phyloP scores from a whole-genome alignment of 148 eudicot genomes.

The Chenopodium formosanum region DNA sequence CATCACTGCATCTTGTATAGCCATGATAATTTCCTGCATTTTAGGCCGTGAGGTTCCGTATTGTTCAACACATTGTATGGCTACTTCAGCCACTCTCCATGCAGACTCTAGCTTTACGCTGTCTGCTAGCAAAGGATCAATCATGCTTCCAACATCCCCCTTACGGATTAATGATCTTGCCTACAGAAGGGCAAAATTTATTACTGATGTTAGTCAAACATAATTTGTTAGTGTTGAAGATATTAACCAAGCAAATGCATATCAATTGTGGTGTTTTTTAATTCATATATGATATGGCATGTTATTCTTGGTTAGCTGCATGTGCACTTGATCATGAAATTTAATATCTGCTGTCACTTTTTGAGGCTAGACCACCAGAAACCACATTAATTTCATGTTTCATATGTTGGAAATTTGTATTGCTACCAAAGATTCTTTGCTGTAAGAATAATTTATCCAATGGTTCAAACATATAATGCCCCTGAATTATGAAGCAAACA shows the following conservation, averaged over 20 bases:
- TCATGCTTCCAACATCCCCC: slow-evolving; percentile 84
- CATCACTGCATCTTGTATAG: slow-evolving; percentile 86
- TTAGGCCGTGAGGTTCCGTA: slow-evolving; percentile 68
- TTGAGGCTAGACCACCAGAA: neutral
- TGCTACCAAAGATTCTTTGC: neutral
- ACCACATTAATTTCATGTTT: neutral
- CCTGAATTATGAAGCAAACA: neutral
- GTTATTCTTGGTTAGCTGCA: neutral
- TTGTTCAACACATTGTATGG: slow-evolving; percentile 79
- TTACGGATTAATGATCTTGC: slow-evolving; percentile 87
- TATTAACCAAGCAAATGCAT: neutral
- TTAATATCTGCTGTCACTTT: neutral
- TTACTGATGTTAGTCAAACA: slow-evolving; percentile 7
- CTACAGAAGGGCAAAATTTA: slow-evolving; percentile 31
- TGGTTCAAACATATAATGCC: neutral
- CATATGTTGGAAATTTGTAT: neutral
- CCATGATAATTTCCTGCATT: slow-evolving; percentile 87
- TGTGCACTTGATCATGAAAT: neutral
- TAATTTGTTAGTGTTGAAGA: neutral
- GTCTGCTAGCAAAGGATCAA: slow-evolving; percentile 65
- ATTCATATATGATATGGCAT: neutral
- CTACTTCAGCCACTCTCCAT: slow-evolving; percentile 93
- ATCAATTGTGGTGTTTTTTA: neutral
- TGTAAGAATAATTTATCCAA: neutral
- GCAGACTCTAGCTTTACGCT: slow-evolving; percentile 69